phyloP scores from a whole-genome alignment of 2,329 filamentous ascomycete genomes.

The Epichloe glyceriae region DNA sequence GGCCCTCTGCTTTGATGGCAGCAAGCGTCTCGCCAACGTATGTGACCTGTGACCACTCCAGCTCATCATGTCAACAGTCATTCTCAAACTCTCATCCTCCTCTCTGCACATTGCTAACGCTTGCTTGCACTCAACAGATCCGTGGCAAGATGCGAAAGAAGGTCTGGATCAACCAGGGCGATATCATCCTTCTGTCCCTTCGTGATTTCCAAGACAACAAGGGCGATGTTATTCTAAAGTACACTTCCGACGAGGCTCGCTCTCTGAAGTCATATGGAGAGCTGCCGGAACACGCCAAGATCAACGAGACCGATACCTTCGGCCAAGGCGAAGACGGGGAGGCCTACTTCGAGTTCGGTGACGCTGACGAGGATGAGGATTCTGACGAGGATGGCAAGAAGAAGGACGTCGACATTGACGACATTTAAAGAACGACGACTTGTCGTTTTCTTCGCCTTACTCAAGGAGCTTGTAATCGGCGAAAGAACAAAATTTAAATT shows the following conservation, averaged over 20 bases:
- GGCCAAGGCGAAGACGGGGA: constrained; percentile 87
- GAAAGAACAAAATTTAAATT: neutral
- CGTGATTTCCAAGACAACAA: constrained; percentile 93
- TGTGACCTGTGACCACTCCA: constrained; percentile 8
- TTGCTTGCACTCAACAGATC: constrained; percentile 15
- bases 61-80: too few species aligned
- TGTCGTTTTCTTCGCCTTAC: neutral
- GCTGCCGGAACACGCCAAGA: constrained; percentile 94
- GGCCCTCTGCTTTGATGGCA: constrained; percentile 86
- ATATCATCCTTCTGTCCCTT: constrained; percentile 79
- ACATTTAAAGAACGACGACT: constrained; percentile 53
- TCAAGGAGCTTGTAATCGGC: neutral
- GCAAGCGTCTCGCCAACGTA: constrained; percentile 29
- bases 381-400: constrained; percentile 41
- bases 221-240: constrained; percentile 94
- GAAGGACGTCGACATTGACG: constrained; percentile 88
- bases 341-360: constrained; percentile 97
- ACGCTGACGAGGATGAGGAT: constrained; percentile 57
- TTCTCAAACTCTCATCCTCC: too few species aligned
- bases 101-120: neutral
- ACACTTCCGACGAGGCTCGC: constrained; percentile 89
- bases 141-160: constrained; percentile 98
- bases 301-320: constrained; percentile 98
- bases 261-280: constrained; percentile 95
- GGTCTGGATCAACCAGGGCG: constrained; percentile 98